A percentile compares a stretch with the other conserved stretches of the same genome.
phyloP scores from a whole-genome alignment of 148 eudicot genomes.

The Vaccinium myrtillus region DNA sequence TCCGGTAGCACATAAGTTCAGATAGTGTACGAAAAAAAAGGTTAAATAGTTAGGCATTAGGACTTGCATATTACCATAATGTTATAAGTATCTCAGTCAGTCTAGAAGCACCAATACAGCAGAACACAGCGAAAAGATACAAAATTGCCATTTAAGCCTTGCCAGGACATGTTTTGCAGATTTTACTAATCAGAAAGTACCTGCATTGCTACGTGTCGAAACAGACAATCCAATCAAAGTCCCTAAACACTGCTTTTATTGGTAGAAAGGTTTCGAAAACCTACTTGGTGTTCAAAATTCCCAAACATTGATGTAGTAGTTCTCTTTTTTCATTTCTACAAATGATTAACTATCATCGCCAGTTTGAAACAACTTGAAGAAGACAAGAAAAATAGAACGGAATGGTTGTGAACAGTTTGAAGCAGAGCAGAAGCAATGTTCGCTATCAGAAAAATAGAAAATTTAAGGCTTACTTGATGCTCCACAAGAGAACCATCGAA shows the following conservation, averaged over 20 bases:
- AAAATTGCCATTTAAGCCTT: no score
- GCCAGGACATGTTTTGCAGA: no score
- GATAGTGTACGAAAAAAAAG: no score
- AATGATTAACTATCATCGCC: not conserved
- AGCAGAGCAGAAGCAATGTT: not conserved
- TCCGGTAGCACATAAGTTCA: not conserved
- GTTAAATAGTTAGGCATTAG: no score
- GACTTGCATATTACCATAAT: no score
- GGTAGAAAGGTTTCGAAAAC: not conserved
- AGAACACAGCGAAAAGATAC: no score
- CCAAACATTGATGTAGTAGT: not conserved
- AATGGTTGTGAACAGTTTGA: not conserved
- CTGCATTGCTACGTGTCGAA: not conserved
- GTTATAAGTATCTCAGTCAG: no score
- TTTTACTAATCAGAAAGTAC: not conserved
- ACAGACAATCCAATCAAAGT: not conserved
- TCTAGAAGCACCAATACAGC: no score
- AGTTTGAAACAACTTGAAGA: not conserved
- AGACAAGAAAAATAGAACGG: not conserved
- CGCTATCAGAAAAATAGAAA: slow-evolving; percentile 1
- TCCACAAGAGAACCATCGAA: slow-evolving; percentile 72
- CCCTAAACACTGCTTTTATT: not conserved
- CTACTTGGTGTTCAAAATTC: not conserved
- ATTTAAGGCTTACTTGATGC: slow-evolving; percentile 67
- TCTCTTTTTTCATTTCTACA: not conserved